These are phyloP conservation scores for Macrotyloma uniflorum DNA, from an alignment of 306 rosid species.

Conservation along the genomic window DNA sequence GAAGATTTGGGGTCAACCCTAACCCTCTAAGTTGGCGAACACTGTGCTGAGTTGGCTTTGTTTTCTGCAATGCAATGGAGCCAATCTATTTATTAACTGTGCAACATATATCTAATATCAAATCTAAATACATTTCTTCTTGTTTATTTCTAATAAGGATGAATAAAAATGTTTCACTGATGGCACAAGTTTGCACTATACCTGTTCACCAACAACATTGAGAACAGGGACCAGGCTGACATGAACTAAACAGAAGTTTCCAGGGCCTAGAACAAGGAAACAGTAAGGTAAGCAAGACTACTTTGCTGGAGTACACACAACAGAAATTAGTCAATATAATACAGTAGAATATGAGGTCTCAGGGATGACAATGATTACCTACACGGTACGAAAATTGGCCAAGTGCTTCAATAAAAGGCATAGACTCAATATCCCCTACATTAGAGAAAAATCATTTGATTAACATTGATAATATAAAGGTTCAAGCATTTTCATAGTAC, in stretches of 20 bases:
- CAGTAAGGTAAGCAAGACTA: constrained; percentile 11
- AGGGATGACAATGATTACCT: constrained; percentile 31
- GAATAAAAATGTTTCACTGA: neutral
- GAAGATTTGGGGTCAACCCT: constrained; percentile 77
- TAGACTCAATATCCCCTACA: constrained; percentile 41
- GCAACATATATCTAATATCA: neutral
- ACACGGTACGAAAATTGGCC: constrained; percentile 46
- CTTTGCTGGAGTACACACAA: neutral
- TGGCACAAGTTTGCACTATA: constrained; percentile 8
- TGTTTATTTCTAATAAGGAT: neutral
- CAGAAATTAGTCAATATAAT: constrained; percentile 2
- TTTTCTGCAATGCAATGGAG: constrained; percentile 55
- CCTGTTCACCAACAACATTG: constrained; percentile 84
- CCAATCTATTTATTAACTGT: neutral
- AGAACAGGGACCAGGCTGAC: constrained; percentile 89
- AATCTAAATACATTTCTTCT: neutral
- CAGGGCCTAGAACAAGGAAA: constrained; percentile 55
- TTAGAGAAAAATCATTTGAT: neutral
- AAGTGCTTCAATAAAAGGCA: constrained; percentile 45
- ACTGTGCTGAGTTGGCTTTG: constrained; percentile 88
- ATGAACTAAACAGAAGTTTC: constrained; percentile 81
- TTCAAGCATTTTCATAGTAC: neutral
- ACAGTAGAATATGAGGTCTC: constrained; percentile 14
- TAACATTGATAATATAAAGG: neutral
- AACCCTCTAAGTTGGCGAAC: constrained; percentile 81